phyloP scores from a whole-genome alignment of 129 eudicot species.

The Mikania micrantha region DNA sequence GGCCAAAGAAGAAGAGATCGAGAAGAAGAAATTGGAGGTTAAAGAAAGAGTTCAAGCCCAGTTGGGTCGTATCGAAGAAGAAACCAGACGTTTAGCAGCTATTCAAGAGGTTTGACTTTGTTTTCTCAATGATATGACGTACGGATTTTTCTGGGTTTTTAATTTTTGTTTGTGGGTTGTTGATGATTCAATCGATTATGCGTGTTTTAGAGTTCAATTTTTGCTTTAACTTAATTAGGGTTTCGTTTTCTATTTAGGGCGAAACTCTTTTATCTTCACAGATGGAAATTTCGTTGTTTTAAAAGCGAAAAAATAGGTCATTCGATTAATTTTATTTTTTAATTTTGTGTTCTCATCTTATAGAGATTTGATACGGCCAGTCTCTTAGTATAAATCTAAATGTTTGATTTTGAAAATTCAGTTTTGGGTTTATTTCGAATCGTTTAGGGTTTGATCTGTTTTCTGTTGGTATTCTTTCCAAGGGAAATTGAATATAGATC shows the following conservation, averaged over 20 bases:
- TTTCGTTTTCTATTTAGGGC: slow-evolving; percentile 14
- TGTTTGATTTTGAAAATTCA: neutral
- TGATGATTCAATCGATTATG: neutral
- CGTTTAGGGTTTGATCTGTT: slow-evolving; percentile 18
- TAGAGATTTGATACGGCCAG: neutral
- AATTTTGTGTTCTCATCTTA: neutral
- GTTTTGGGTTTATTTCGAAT: slow-evolving; percentile 8
- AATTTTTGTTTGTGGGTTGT: slow-evolving; percentile 4
- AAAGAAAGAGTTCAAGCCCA: slow-evolving; percentile 76
- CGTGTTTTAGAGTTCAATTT: neutral
- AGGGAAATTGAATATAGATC: neutral
- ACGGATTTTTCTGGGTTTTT: slow-evolving; percentile 16
- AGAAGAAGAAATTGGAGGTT: slow-evolving; percentile 80
- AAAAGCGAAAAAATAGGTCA: too few relatives aligned
- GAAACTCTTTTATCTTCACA: neutral
- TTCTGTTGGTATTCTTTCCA: neutral
- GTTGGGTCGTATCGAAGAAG: slow-evolving; percentile 79
- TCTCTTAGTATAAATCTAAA: neutral
- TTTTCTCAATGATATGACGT: neutral
- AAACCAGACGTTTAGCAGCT: slow-evolving; percentile 68
- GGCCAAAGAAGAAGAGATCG: slow-evolving; percentile 93
- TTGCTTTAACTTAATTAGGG: slow-evolving; percentile 13
- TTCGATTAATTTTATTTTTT: too few relatives aligned
- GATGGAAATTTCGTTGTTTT: neutral
- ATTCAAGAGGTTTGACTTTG: slow-evolving; percentile 67